Percentiles rank a stretch among this genome's conserved stretches.
Conservation (phyloP, 345 rosid species). For the Leavenworthia alabamica region DNA sequence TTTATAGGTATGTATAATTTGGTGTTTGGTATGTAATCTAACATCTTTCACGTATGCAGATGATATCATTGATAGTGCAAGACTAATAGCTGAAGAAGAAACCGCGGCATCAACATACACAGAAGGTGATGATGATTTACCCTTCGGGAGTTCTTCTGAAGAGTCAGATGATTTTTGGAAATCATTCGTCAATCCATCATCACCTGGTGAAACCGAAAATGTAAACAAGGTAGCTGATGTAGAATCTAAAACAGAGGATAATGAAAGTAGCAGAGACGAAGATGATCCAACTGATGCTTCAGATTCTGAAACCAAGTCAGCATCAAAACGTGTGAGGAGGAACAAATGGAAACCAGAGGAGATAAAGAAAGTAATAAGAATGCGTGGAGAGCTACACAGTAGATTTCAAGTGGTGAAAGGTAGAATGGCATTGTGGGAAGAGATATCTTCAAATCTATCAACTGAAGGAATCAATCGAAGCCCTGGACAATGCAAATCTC, state of each 20-base stretch:
- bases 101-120: conserved; percentile 35
- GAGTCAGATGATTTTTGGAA: conserved; percentile 64
- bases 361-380: conserved; percentile 60
- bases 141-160: conserved; percentile 21
- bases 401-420: conserved; percentile 76
- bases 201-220: conserved; percentile 32
- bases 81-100: conserved; percentile 46
- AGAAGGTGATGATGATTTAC: conserved; percentile 19
- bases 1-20: background rate
- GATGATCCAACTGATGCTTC: conserved; percentile 33
- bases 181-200: conserved; percentile 39
- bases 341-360: conserved; percentile 95
- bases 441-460: conserved; percentile 55
- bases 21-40: background rate
- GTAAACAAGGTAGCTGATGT: conserved; percentile 14
- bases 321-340: conserved; percentile 42
- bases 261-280: conserved; percentile 33
- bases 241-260: conserved; percentile 29
- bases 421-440: conserved; percentile 95
- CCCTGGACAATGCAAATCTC: conserved; percentile 85
- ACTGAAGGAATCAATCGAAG: conserved; percentile 59
- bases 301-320: conserved; percentile 36
- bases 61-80: conserved; percentile 34
- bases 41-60: conserved; percentile 33
- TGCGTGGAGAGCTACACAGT: conserved; percentile 58